A percentile compares a stretch with the other conserved stretches of the same genome.
Conservation (phyloP, 1,284 basidiomycete genomes). For the Pseudomicrostroma phylloplanum region DNA sequence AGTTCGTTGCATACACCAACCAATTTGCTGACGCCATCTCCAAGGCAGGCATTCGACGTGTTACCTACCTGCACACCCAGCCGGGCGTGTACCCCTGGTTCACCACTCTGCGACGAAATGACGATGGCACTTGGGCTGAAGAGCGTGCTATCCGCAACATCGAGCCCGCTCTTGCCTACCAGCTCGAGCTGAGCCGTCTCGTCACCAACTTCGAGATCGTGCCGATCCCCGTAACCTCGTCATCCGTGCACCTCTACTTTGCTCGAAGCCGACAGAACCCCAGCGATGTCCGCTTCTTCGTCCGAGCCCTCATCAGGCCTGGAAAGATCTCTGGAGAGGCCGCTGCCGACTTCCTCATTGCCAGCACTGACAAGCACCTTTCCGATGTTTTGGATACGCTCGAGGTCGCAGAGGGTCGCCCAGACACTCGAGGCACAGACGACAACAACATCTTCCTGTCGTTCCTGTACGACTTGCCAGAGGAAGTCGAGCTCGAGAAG, state of each 20-base stretch:
- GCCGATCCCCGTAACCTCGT: conserved; percentile 67
- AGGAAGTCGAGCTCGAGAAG: conserved; percentile 84
- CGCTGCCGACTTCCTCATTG: conserved; percentile 95
- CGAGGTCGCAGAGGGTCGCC: conserved; percentile 56
- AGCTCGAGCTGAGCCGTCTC: conserved; percentile 90
- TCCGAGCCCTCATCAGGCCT: conserved; percentile 90
- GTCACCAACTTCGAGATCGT: conserved; percentile 88
- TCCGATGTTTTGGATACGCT: conserved; percentile 89
- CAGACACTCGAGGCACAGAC: conserved; percentile 47
- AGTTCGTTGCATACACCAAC: conserved; percentile 70
- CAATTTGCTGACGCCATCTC: conserved; percentile 62
- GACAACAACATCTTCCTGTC: conserved; percentile 62
- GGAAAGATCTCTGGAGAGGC: conserved; percentile 75
- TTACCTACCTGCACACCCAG: conserved; percentile 87
- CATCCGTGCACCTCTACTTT: conserved; percentile 71
- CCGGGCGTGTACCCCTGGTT: conserved; percentile 88
- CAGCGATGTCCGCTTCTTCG: conserved; percentile 92
- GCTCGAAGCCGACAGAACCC: conserved; percentile 92
- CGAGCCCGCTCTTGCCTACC: conserved; percentile 95
- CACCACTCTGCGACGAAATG: conserved; percentile 69
- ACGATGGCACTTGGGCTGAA: conserved; percentile 74
- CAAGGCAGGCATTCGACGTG: conserved; percentile 77
- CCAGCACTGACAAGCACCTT: conserved; percentile 93
- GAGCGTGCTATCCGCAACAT: conserved; percentile 96
- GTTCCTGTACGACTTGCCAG: conserved; percentile 82